Percentiles rank a stretch among this genome's conserved stretches.
Evolutionary conservation across 495 filamentous ascomycete species (phyloP).

Genomic region (Podospora tetraspora): DNA sequence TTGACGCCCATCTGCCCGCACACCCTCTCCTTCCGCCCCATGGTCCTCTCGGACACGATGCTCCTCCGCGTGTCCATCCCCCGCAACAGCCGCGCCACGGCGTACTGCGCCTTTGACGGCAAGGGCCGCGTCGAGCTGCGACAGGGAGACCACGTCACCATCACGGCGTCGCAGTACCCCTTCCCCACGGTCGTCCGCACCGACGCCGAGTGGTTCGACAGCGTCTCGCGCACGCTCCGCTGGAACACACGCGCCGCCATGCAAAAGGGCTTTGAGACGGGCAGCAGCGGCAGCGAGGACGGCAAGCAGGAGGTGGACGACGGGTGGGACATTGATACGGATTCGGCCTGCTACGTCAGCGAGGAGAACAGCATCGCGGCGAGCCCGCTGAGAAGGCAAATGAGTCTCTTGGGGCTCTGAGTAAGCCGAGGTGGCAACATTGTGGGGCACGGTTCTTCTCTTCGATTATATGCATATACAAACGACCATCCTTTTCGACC

Average conservation of each 20-base stretch:
- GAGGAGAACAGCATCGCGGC: slow-evolving; percentile 56
- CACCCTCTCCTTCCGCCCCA: slow-evolving; percentile 91
- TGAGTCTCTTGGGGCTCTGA: slow-evolving; percentile 55
- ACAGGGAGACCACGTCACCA: slow-evolving; percentile 88
- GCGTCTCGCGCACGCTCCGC: slow-evolving; percentile 77
- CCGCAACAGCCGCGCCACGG: slow-evolving; percentile 74
- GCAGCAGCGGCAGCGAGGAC: slow-evolving; percentile 29
- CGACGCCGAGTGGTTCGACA: slow-evolving; percentile 89
- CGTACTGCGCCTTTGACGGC: slow-evolving; percentile 94
- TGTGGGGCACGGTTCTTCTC: not conserved
- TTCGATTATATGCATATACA: not conserved
- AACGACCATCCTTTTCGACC: not conserved
- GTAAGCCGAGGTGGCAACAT: not conserved
- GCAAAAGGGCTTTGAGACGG: slow-evolving; percentile 71
- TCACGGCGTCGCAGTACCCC: slow-evolving; percentile 89
- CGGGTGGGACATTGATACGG: slow-evolving; percentile 82
- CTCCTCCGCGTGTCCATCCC: slow-evolving; percentile 85
- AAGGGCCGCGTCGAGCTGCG: slow-evolving; percentile 89
- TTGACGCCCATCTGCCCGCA: slow-evolving; percentile 97
- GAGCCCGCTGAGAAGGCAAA: slow-evolving; percentile 62
- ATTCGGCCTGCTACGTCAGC: slow-evolving; percentile 59
- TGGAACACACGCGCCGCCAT: slow-evolving; percentile 88
- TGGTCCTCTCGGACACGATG: slow-evolving; percentile 96
- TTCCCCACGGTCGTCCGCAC: slow-evolving; percentile 87
- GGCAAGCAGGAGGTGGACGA: slow-evolving; percentile 45